A percentile compares a stretch with the other conserved stretches of the same genome.
phyloP scores from a whole-genome alignment of 2,329 filamentous ascomycete genomes.

The Microsporum canis region DNA sequence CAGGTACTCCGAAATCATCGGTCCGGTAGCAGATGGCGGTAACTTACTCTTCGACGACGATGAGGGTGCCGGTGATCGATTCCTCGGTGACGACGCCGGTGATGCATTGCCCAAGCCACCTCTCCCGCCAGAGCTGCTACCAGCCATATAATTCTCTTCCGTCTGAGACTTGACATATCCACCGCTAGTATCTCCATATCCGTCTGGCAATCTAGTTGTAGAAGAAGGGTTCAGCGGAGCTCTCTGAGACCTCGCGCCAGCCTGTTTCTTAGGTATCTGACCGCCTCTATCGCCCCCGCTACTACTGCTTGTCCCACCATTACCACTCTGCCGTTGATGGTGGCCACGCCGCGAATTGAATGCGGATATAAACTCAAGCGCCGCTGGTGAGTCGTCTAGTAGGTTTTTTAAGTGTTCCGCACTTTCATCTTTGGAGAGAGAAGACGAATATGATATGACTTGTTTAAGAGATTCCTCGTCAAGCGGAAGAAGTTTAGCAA shows the following conservation, averaged over 20 bases:
- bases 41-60: slow-evolving; percentile 28
- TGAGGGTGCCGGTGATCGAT: slow-evolving; percentile 29
- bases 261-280: slow-evolving; percentile 3
- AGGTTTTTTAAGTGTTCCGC: slow-evolving; percentile 79
- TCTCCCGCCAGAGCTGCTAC: slow-evolving; percentile 37
- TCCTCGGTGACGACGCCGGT: slow-evolving; percentile 37
- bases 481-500: slow-evolving; percentile 69
- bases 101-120: slow-evolving; percentile 13
- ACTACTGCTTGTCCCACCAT: slow-evolving; percentile 5
- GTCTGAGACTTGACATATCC: slow-evolving; percentile 64
- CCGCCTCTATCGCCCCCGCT: slow-evolving; percentile 15
- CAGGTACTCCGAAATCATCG: slow-evolving; percentile 65
- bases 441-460: slow-evolving; percentile 68
- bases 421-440: slow-evolving; percentile 63
- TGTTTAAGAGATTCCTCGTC: slow-evolving; percentile 77
- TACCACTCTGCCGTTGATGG: slow-evolving; percentile 9
- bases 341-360: slow-evolving; percentile 55
- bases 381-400: slow-evolving; percentile 70
- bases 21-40: slow-evolving; percentile 60
- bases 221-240: slow-evolving; percentile 50
- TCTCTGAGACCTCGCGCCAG: slow-evolving; percentile 42
- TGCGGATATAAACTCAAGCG: slow-evolving; percentile 58
- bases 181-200: slow-evolving; percentile 53
- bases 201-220: slow-evolving; percentile 51
- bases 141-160: slow-evolving; percentile 56